Base-by-base conservation (phyloP, 495 filamentous ascomycete species). In the Hyaloscypha finlandica region DNA sequence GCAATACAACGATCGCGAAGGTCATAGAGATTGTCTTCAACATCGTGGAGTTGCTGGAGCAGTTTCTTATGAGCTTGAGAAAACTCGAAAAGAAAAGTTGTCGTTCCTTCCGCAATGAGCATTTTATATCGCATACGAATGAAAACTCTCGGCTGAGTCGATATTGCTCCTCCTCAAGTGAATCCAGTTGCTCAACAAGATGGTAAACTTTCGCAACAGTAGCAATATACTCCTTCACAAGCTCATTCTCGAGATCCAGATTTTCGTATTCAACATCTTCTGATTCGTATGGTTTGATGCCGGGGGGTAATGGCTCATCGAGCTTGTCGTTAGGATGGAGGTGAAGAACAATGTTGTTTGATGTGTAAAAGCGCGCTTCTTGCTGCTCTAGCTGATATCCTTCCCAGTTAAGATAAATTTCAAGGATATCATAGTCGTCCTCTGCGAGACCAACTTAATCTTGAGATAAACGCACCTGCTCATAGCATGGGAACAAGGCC, bases 321-420 rank as follows among this genome's bases (percentile, higher is more conserved):
- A 70, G 35, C 39, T 61, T 63, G 16, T 61, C 52, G 25, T 66
- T 54, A 11, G 56, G 57, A 2, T 65, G 16, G 25, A 12, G n/a
- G 3, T 8, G 14, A 8, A 51, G 3, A n/a, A 45, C 0, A 16
- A 71, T 57, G 6, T 66, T 54, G 29, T 63, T 55, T 29, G 57
- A n/a, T 2, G 57, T 45, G 48, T 70, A 73, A 64, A 73, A 73
- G 32, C 63, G 62, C 33, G 53, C 25, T 39, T 73, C 71, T 57
- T 73, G 68, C 25, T 68, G n/a, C 29, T 73, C 68, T 1, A 73
- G 59, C 2, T 68, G 62, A n/a, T 64, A 1, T 59, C 70, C 71
- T 39, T 73, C 67, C 0, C 68, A 55, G 6, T 68, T 64, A 1
- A 73, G 61, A 31, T 60, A n/a, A 19, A 8, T 30, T 39, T 70